Evolutionary conservation across 768 basidiomycete genomes (phyloP).

Genomic region (Russula ochroleuca): DNA sequence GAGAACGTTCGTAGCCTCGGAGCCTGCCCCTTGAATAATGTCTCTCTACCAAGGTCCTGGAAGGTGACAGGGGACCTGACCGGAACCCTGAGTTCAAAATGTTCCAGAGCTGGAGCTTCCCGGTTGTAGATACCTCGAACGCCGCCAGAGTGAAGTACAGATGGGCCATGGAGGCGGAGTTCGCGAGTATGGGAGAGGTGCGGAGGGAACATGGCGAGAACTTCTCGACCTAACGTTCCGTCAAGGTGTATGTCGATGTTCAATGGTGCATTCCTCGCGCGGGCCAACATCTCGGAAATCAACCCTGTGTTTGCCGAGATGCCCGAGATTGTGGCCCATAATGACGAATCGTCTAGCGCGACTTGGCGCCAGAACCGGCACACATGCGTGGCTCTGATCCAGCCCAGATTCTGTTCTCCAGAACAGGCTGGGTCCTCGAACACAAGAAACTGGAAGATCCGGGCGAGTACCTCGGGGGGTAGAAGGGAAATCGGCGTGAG

Average conservation of each 20-base stretch:
- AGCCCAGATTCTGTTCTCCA: neutral
- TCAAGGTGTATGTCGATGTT: neutral
- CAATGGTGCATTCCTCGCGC: conserved; percentile 7
- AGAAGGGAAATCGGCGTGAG: conserved; percentile 1
- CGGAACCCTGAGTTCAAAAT: conserved; percentile 8
- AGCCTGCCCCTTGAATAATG: neutral
- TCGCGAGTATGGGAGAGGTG: conserved; percentile 13
- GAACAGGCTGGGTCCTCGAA: neutral
- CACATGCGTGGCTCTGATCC: conserved; percentile 15
- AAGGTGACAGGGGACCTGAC: neutral
- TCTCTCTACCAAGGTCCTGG: neutral
- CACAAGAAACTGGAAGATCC: conserved; percentile 5
- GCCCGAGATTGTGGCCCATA: conserved; percentile 10
- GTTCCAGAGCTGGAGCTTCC: conserved; percentile 11
- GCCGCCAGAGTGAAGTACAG: neutral
- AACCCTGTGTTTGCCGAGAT: neutral
- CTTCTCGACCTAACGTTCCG: neutral
- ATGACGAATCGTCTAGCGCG: conserved; percentile 10
- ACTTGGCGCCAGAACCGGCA: conserved; percentile 21
- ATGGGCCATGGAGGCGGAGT: neutral
- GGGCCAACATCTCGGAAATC: conserved; percentile 6
- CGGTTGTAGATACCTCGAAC: neutral
- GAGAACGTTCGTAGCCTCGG: conserved; percentile 8
- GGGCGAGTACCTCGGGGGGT: too few species aligned
- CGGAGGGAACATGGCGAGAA: neutral